A percentile compares a stretch with the other conserved stretches of the same genome.
Evolutionary conservation across 345 rosid genomes (phyloP).

Genomic region (Aquilaria yunnanensis): DNA sequence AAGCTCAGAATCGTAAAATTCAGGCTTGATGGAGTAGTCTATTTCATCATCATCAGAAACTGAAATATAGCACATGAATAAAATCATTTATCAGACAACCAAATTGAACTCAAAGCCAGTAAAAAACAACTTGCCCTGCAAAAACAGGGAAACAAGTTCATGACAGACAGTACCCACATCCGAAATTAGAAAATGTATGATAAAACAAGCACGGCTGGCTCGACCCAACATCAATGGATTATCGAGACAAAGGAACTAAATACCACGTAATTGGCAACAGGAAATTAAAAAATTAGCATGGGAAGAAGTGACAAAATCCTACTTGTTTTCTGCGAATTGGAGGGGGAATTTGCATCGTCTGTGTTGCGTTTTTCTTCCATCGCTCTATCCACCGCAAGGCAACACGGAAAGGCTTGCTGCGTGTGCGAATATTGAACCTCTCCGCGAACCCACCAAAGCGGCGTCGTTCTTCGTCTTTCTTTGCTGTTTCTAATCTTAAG

Average conservation of each 20-base stretch:
- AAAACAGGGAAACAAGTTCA: neutral
- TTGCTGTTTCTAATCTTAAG: too few species aligned
- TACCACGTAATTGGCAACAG: neutral
- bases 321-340: slow-evolving; percentile 41
- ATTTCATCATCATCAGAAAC: slow-evolving; percentile 79
- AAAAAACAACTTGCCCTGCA: neutral
- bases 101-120: neutral
- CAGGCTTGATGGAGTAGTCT: slow-evolving; percentile 62
- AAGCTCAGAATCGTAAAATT: slow-evolving; percentile 63
- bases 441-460: too few species aligned
- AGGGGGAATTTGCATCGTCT: slow-evolving; percentile 22
- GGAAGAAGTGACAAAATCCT: neutral
- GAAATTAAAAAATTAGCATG: neutral
- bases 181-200: neutral
- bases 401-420: too few species aligned
- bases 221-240: neutral
- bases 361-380: slow-evolving; percentile 18
- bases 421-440: too few species aligned
- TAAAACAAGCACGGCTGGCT: too few species aligned
- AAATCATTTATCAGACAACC: neutral
- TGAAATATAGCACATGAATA: slow-evolving; percentile 14
- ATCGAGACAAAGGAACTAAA: neutral
- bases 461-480: too few species aligned
- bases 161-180: neutral
- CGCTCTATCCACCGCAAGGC: neutral